Conservation (phyloP, 495 filamentous ascomycete species). For the Evansstolkia leycettana region DNA sequence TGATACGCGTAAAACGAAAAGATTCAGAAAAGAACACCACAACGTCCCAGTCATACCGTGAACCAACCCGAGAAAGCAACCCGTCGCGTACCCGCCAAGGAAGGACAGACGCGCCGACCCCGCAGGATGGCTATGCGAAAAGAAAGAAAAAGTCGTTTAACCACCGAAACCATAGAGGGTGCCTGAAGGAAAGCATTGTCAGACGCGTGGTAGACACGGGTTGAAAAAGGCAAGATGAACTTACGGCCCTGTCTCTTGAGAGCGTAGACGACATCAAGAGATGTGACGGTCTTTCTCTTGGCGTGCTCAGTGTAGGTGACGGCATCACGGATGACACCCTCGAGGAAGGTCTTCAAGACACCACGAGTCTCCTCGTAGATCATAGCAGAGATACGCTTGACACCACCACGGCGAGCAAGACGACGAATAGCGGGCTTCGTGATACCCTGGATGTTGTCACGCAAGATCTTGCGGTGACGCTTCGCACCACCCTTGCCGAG, state of each 20-base stretch:
- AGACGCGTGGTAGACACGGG: conserved; percentile 12
- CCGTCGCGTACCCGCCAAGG: conserved; percentile 23
- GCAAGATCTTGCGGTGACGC: conserved; percentile 96
- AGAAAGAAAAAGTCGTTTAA: conserved; percentile 43
- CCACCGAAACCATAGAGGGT: conserved; percentile 99
- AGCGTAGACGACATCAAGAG: conserved; percentile 92
- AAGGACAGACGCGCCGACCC: conserved; percentile 24
- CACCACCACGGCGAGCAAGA: conserved; percentile 98
- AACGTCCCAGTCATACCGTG: conserved; percentile 41
- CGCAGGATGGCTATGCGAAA: conserved; percentile 21
- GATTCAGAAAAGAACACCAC: conserved; percentile 41
- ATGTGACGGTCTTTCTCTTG: conserved; percentile 98
- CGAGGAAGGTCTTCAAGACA: conserved; percentile 99
- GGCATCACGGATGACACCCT: conserved; percentile 98
- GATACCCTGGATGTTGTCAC: conserved; percentile 98
- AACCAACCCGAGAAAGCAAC: conserved; percentile 34
- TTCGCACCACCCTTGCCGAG: conserved; percentile 91
- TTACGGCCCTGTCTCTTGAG: conserved; percentile 90
- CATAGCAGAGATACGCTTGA: conserved; percentile 98
- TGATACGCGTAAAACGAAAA: conserved; percentile 32
- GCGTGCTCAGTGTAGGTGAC: conserved; percentile 99
- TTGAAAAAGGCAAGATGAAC: conserved; percentile 14
- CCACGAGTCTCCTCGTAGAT: conserved; percentile 99
- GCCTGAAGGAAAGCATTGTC: conserved; percentile 20
- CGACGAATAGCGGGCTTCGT: conserved; percentile 99